Evolutionary conservation across 2,329 filamentous ascomycete species (phyloP).

Genomic region (Epicoccum sorghinum): DNA sequence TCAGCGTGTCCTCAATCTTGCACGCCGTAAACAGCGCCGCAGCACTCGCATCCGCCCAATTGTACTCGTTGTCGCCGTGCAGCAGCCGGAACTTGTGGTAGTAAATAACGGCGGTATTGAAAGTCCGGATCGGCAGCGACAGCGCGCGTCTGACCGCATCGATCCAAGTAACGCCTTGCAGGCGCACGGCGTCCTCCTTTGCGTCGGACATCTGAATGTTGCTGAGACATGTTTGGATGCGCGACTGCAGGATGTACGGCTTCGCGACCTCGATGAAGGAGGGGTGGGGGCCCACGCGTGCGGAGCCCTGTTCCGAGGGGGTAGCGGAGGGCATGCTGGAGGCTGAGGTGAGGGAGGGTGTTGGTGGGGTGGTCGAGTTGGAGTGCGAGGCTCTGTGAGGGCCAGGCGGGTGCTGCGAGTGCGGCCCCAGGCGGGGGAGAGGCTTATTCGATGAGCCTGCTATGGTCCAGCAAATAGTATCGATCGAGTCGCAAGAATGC

Average conservation of each 20-base stretch:
- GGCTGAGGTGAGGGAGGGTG: constrained; percentile 4
- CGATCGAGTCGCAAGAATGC: not conserved
- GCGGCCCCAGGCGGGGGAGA: constrained; percentile 12
- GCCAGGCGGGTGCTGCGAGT: constrained; percentile 8
- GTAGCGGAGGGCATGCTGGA: constrained; percentile 38
- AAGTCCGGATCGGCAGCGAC: constrained; percentile 86
- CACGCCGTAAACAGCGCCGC: constrained; percentile 90
- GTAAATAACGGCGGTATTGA: constrained; percentile 87
- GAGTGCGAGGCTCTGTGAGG: not conserved
- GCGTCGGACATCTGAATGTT: constrained; percentile 74
- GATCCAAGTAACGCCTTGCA: constrained; percentile 89
- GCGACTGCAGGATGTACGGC: constrained; percentile 83
- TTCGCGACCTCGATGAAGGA: constrained; percentile 69
- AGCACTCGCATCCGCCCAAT: constrained; percentile 81
- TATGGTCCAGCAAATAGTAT: constrained; percentile 4
- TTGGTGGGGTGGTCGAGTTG: not conserved
- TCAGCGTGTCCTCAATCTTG: constrained; percentile 97
- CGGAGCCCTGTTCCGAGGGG: constrained; percentile 29
- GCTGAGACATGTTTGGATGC: constrained; percentile 74
- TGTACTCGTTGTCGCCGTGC: constrained; percentile 85
- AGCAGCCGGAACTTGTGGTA: constrained; percentile 92
- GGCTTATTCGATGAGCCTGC: constrained; percentile 6
- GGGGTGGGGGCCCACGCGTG: constrained; percentile 60
- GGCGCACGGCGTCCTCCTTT: constrained; percentile 77
- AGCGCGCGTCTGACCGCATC: constrained; percentile 81